These are phyloP conservation scores for Xylariomycetidae sp. DNA, from an alignment of 2,329 filamentous ascomycete species.

Conservation along the genomic window DNA sequence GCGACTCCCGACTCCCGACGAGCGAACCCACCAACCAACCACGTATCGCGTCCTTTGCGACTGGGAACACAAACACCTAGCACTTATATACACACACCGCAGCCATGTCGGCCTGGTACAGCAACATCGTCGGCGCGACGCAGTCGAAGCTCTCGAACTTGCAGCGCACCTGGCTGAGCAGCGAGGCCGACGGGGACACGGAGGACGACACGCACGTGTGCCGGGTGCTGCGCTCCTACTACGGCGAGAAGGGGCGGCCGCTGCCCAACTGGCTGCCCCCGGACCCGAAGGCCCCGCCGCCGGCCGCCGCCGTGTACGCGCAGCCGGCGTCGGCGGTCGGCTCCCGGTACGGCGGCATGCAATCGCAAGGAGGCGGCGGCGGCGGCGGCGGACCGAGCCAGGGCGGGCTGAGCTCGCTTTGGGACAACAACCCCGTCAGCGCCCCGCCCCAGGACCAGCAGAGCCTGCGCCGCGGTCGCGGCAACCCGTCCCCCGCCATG, in stretches of 20 bases:
- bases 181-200: conserved; percentile 63
- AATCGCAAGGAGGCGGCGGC: conserved; percentile 29
- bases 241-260: conserved; percentile 75
- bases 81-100: conserved; percentile 5
- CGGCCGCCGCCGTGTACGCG: conserved; percentile 47
- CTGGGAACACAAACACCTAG: too few species aligned
- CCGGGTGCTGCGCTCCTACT: conserved; percentile 87
- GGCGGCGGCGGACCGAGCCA: conserved; percentile 31
- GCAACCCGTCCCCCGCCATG: conserved; percentile 27
- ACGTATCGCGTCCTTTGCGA: neutral
- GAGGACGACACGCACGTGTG: conserved; percentile 94
- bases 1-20: too few species aligned
- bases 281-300: conserved; percentile 70
- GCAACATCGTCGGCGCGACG: conserved; percentile 61
- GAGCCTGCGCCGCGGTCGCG: conserved; percentile 40
- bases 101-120: conserved; percentile 75
- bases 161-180: conserved; percentile 61
- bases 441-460: conserved; percentile 32
- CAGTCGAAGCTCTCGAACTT: conserved; percentile 60
- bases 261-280: conserved; percentile 85
- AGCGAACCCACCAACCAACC: too few species aligned
- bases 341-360: conserved; percentile 46
- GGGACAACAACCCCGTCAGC: conserved; percentile 41
- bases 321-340: conserved; percentile 43
- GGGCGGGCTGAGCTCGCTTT: conserved; percentile 55